phyloP scores from a whole-genome alignment of 768 basidiomycete genomes.

The Cyclocybe cylindracea region DNA sequence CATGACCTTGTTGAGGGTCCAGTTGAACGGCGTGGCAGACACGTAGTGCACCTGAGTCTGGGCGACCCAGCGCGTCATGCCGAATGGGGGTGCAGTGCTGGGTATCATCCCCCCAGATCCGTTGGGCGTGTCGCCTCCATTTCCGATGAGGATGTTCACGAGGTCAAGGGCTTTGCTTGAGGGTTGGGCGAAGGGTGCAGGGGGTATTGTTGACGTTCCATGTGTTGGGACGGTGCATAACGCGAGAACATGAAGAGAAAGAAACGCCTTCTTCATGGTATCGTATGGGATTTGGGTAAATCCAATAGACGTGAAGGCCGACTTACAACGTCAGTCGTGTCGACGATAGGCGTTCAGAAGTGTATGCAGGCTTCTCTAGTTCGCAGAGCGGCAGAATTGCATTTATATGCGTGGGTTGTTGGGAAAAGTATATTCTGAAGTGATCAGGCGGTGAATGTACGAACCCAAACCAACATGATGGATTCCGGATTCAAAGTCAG shows the following conservation, averaged over 20 bases:
- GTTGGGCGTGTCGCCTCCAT: constrained; percentile 70
- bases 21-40: constrained; percentile 71
- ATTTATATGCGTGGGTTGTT: too few species aligned
- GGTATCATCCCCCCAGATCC: constrained; percentile 80
- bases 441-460: too few species aligned
- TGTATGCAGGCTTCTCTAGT: too few species aligned
- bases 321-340: too few species aligned
- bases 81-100: constrained; percentile 75
- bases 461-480: too few species aligned
- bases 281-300: too few species aligned
- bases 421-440: too few species aligned
- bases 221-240: neutral
- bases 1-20: constrained; percentile 54
- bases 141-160: constrained; percentile 57
- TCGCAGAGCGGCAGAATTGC: too few species aligned
- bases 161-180: constrained; percentile 13
- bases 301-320: too few species aligned
- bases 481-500: too few species aligned
- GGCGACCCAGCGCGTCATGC: constrained; percentile 85
- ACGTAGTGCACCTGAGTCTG: constrained; percentile 79
- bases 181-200: constrained; percentile 12
- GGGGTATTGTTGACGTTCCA: constrained; percentile 15
- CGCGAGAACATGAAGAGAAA: neutral
- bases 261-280: too few species aligned
- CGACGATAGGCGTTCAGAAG: too few species aligned